Evolutionary conservation across 2,329 filamentous ascomycete genomes (phyloP).

Genomic region (Lachnellula cervina): DNA sequence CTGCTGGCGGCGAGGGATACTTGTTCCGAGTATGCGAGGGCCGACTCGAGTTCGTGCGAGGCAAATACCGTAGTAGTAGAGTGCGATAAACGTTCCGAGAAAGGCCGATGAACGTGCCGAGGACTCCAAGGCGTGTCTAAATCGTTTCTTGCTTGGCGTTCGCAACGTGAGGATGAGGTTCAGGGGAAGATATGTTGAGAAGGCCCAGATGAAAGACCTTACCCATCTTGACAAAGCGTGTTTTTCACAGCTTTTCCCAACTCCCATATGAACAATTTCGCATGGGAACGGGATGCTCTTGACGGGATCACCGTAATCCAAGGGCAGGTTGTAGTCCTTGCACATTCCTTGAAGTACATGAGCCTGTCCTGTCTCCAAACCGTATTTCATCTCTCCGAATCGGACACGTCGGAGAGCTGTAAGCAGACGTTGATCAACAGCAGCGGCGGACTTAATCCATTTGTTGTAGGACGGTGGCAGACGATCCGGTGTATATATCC

Average conservation of each 20-base stretch:
- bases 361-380: constrained; percentile 66
- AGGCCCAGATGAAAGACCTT: constrained; percentile 67
- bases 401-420: constrained; percentile 66
- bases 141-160: constrained; percentile 40
- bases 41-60: constrained; percentile 69
- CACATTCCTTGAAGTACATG: constrained; percentile 67
- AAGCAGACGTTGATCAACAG: constrained; percentile 69
- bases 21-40: constrained; percentile 58
- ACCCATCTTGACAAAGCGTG: constrained; percentile 66
- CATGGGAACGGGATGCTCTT: constrained; percentile 70
- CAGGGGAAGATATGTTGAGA: constrained; percentile 72
- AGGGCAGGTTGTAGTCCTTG: constrained; percentile 62
- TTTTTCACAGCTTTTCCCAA: constrained; percentile 66
- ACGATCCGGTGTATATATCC: constrained; percentile 70
- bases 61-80: constrained; percentile 85
- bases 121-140: constrained; percentile 48
- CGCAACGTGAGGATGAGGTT: constrained; percentile 60
- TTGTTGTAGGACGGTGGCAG: constrained; percentile 71
- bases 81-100: constrained; percentile 67
- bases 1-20: constrained; percentile 41
- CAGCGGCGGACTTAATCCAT: constrained; percentile 75
- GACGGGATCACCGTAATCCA: constrained; percentile 68
- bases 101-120: constrained; percentile 71
- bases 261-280: constrained; percentile 78
- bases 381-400: constrained; percentile 62